Conservation (phyloP, 164 flowering plant genomes). For the Vitis riparia region DNA sequence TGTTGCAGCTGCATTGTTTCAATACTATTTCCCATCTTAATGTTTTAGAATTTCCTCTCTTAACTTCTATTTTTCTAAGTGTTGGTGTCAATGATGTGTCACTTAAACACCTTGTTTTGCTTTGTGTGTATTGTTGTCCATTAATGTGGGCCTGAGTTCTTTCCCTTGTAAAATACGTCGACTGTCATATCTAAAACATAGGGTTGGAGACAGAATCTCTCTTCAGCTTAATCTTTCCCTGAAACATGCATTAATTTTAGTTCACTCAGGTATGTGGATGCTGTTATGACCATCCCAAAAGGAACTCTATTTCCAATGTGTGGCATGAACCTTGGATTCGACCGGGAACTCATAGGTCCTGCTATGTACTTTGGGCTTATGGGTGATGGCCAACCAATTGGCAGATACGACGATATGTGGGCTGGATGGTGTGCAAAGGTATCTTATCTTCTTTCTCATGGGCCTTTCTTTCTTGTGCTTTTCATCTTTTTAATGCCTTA, state of each 20-base stretch:
- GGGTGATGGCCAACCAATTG: too few species aligned
- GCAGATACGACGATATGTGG: too few species aligned
- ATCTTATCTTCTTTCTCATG: not conserved
- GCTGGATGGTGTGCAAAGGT: slow-evolving; percentile 8
- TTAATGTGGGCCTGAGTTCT: not conserved
- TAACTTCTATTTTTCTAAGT: too few species aligned
- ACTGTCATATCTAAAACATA: not conserved
- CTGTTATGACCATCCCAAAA: slow-evolving; percentile 48
- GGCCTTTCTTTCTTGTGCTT: too few species aligned
- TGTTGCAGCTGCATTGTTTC: too few species aligned
- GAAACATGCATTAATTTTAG: slow-evolving; percentile 20
- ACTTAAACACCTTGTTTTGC: too few species aligned
- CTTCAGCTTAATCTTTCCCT: slow-evolving; percentile 1
- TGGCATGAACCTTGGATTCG: slow-evolving; percentile 50
- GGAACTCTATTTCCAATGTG: slow-evolving; percentile 54
- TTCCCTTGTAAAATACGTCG: not conserved
- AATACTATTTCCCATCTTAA: too few species aligned
- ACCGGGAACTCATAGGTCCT: slow-evolving; percentile 50
- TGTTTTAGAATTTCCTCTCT: too few species aligned
- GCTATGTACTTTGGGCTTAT: slow-evolving; percentile 31
- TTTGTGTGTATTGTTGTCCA: too few species aligned
- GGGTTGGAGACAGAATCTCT: not conserved
- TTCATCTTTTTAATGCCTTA: not conserved
- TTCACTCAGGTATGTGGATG: slow-evolving; percentile 48
- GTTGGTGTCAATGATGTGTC: too few species aligned